These are phyloP conservation scores for Hibiscus syriacus DNA, from an alignment of 345 rosid species.

Conservation along the genomic window DNA sequence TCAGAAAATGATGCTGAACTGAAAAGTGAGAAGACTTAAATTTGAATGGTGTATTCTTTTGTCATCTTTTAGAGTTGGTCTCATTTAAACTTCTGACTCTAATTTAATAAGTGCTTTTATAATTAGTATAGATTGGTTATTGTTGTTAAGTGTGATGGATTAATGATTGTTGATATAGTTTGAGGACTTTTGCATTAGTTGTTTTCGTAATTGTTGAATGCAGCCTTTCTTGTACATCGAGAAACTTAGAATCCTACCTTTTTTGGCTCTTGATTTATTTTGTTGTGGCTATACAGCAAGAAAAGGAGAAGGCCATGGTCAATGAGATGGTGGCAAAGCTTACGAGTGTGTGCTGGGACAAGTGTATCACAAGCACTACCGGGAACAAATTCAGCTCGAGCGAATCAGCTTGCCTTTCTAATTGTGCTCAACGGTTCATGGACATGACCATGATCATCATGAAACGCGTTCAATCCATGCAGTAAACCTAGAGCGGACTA, in stretches of 20 bases:
- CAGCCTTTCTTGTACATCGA: not conserved
- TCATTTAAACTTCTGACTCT: not conserved
- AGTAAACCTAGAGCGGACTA: conserved; percentile 17
- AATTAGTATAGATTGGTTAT: not conserved
- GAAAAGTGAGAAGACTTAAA: no score
- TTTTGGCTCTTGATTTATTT: not conserved
- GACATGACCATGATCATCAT: conserved; percentile 56
- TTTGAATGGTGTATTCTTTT: no score
- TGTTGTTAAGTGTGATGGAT: not conserved
- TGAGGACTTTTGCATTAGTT: not conserved
- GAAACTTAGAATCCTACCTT: not conserved
- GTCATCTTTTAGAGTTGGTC: no score
- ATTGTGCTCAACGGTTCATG: conserved; percentile 79
- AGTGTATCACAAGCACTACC: conserved; percentile 70
- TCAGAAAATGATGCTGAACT: no score
- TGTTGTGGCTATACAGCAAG: conserved; percentile 49
- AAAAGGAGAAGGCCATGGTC: conserved; percentile 76
- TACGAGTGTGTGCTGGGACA: conserved; percentile 91
- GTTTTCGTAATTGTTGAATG: not conserved
- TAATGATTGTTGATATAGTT: not conserved
- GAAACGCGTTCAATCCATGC: conserved; percentile 78
- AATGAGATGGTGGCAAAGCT: conserved; percentile 75
- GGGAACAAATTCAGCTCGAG: conserved; percentile 95
- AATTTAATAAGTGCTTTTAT: not conserved
- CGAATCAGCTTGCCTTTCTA: conserved; percentile 61